A percentile compares a stretch with the other conserved stretches of the same genome.
Evolutionary conservation across 768 basidiomycete genomes (phyloP).

Genomic region (Dacryopinax primogenitus): DNA sequence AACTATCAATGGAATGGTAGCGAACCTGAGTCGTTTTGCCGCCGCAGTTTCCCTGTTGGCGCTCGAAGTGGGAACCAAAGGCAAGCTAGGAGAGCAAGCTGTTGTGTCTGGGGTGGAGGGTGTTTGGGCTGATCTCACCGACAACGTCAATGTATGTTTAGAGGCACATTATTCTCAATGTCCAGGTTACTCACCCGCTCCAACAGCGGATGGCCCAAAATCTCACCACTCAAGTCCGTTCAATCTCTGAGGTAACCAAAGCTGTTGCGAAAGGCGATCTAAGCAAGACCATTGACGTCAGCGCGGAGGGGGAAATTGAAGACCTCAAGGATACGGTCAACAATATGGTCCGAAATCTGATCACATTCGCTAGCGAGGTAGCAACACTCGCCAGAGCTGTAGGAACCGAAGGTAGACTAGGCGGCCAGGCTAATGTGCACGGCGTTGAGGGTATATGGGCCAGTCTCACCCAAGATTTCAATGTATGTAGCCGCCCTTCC

Average conservation of each 20-base stretch:
- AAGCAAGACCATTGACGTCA: constrained; percentile 34
- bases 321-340: constrained; percentile 37
- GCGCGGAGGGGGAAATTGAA: constrained; percentile 37
- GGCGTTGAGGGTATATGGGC: constrained; percentile 91
- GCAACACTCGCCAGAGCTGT: constrained; percentile 78
- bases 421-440: constrained; percentile 85
- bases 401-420: constrained; percentile 88
- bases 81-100: constrained; percentile 82
- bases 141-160: constrained; percentile 66
- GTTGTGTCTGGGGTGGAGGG: constrained; percentile 64
- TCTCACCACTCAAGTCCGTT: constrained; percentile 33
- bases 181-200: constrained; percentile 20
- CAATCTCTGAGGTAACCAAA: constrained; percentile 30
- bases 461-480: constrained; percentile 62
- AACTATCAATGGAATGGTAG: constrained; percentile 94
- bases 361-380: constrained; percentile 34
- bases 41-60: constrained; percentile 66
- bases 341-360: constrained; percentile 33
- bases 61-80: constrained; percentile 80
- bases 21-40: constrained; percentile 69
- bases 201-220: constrained; percentile 30
- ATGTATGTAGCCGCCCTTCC: constrained; percentile 37
- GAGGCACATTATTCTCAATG: not conserved
- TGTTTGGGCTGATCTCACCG: constrained; percentile 35
- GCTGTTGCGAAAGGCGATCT: constrained; percentile 34